Conservation (phyloP, 805 yeast genomes). For the Metschnikowia kofuensis region DNA sequence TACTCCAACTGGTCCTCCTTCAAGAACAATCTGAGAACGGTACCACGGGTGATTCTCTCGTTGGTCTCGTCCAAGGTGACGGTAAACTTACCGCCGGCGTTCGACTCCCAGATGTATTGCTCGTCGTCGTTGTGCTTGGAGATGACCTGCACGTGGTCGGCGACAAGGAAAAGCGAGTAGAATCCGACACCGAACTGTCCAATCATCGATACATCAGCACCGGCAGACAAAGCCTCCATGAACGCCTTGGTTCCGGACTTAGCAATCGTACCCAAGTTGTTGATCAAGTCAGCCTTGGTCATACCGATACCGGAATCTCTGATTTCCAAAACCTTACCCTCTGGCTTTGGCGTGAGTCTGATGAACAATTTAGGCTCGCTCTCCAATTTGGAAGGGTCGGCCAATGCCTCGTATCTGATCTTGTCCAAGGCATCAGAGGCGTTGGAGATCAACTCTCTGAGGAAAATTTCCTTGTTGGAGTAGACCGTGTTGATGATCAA, state of each 20-base stretch:
- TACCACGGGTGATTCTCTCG: constrained; percentile 92
- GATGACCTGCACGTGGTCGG: constrained; percentile 97
- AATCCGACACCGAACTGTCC: constrained; percentile 99
- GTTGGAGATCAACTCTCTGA: constrained; percentile 97
- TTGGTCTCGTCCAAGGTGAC: constrained; percentile 85
- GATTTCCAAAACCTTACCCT: constrained; percentile 88
- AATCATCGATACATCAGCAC: constrained; percentile 99
- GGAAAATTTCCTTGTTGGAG: constrained; percentile 98
- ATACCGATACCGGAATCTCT: constrained; percentile 99
- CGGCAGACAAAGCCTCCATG: constrained; percentile 99
- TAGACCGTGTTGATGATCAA: constrained; percentile 99
- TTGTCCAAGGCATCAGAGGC: constrained; percentile 99
- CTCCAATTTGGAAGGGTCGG: constrained; percentile 89
- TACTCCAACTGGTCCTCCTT: constrained; percentile 99
- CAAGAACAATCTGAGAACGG: constrained; percentile 90
- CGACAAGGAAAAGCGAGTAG: constrained; percentile 98
- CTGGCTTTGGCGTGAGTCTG: constrained; percentile 96
- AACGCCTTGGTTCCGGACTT: constrained; percentile 99
- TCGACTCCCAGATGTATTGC: constrained; percentile 99
- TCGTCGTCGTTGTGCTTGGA: constrained; percentile 99
- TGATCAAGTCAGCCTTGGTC: constrained; percentile 98
- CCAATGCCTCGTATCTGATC: constrained; percentile 93
- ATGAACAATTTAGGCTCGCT: constrained; percentile 95
- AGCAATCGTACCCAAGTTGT: constrained; percentile 99
- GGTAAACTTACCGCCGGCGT: constrained; percentile 99